Percentiles rank a stretch among this genome's conserved stretches.
Conservation (phyloP, 148 eudicot genomes). For the Polygonum aviculare region DNA sequence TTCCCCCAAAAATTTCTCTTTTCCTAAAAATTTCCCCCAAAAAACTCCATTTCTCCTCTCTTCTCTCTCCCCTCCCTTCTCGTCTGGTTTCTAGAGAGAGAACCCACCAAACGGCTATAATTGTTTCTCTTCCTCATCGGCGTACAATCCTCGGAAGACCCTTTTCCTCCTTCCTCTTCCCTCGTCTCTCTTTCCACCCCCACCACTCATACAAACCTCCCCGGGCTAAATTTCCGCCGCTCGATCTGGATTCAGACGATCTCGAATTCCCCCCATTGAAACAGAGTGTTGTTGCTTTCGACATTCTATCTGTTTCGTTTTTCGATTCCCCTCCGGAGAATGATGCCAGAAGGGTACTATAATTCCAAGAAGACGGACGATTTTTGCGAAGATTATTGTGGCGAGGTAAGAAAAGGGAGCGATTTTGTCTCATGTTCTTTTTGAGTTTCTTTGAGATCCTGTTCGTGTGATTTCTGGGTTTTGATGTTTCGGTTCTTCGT, state of each 20-base stretch:
- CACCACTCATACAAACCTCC: background rate
- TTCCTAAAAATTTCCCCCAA: background rate
- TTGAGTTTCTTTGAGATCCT: background rate
- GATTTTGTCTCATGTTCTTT: background rate
- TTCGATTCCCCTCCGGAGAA: background rate
- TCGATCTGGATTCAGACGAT: conserved; percentile 5
- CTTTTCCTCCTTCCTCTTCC: background rate
- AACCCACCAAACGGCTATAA: conserved; percentile 10
- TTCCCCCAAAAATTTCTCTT: background rate
- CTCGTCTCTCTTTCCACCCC: background rate
- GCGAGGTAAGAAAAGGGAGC: background rate
- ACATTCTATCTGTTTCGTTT: background rate
- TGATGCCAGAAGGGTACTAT: conserved; percentile 8
- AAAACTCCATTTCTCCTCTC: background rate
- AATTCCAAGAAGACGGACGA: conserved; percentile 11
- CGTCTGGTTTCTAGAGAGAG: background rate
- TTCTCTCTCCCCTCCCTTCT: background rate
- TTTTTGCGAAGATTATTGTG: conserved; percentile 8
- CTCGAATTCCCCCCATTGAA: background rate
- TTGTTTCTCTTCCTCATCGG: background rate
- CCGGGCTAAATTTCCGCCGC: conserved; percentile 8
- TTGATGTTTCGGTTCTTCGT: background rate
- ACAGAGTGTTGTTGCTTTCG: background rate
- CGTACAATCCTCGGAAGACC: conserved; percentile 2
- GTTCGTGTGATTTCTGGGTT: background rate